These are phyloP conservation scores for Colletotrichum liaoningense DNA, from an alignment of 2,329 filamentous ascomycete genomes.

Conservation along the genomic window DNA sequence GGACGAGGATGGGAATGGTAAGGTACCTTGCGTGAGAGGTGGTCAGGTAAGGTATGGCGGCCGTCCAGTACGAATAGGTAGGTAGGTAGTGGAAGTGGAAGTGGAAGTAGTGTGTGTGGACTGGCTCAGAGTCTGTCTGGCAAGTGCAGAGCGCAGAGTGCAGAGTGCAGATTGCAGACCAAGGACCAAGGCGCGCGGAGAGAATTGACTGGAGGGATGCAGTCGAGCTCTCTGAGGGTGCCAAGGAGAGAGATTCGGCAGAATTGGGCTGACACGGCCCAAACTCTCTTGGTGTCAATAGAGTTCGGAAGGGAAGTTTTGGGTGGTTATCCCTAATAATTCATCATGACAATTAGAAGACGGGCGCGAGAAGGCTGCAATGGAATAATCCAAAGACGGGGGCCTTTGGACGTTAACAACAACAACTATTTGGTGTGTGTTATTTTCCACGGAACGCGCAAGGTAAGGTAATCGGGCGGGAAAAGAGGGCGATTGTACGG, in stretches of 20 bases:
- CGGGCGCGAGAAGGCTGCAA: background rate
- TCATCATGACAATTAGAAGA: constrained; percentile 10
- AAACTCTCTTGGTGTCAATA: constrained; percentile 32
- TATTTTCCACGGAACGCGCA: background rate
- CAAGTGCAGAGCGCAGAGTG: background rate
- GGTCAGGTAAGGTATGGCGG: background rate
- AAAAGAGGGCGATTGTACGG: background rate
- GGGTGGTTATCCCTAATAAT: constrained; percentile 10
- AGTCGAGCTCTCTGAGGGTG: constrained; percentile 14
- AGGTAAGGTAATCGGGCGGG: background rate
- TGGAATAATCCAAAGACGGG: background rate
- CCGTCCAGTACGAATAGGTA: background rate
- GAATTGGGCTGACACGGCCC: constrained; percentile 36
- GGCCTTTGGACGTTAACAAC: background rate
- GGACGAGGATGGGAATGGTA: background rate
- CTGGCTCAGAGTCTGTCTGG: background rate
- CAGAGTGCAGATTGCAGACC: constrained; percentile 10
- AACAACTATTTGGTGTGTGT: background rate
- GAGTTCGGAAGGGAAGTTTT: constrained; percentile 11
- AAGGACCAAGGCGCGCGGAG: constrained; percentile 14
- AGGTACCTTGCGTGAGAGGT: background rate
- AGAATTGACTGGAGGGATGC: constrained; percentile 2
- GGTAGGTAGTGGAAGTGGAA: background rate
- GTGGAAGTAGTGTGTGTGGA: background rate
- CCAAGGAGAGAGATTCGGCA: constrained; percentile 29